Conservation (phyloP, 2,329 filamentous ascomycete species). For the Pseudocercospora vitis region DNA sequence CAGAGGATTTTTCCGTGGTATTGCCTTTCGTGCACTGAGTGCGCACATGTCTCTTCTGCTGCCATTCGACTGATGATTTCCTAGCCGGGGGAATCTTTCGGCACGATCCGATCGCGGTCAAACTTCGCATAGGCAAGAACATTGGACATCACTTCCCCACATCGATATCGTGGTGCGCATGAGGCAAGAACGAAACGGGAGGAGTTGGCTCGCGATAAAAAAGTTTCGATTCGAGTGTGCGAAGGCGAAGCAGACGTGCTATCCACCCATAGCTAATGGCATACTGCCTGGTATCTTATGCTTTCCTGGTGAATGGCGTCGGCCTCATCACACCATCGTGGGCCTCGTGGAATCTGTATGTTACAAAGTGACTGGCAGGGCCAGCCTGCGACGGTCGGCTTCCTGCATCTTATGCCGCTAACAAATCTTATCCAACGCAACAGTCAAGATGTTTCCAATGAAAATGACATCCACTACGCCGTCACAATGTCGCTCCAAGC, state of each 20-base stretch:
- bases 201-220: neutral
- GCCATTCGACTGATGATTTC: no score
- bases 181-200: neutral
- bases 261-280: constrained; percentile 4
- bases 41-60: no score
- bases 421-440: constrained; percentile 8
- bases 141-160: neutral
- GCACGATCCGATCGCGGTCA: no score
- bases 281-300: constrained; percentile 6
- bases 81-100: no score
- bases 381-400: constrained; percentile 7
- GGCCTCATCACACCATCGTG: constrained; percentile 25
- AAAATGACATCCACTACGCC: constrained; percentile 16
- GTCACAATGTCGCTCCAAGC: constrained; percentile 15
- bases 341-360: constrained; percentile 17
- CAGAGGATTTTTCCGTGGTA: no score
- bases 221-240: constrained; percentile 7
- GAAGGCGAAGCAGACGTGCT: constrained; percentile 6
- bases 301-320: constrained; percentile 18
- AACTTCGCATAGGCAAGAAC: neutral
- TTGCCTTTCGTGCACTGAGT: no score
- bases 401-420: constrained; percentile 7
- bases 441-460: neutral
- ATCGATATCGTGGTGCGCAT: neutral
- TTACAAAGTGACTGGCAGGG: constrained; percentile 10